Base-by-base conservation (phyloP, 345 rosid species). In the Citrus inodora region DNA sequence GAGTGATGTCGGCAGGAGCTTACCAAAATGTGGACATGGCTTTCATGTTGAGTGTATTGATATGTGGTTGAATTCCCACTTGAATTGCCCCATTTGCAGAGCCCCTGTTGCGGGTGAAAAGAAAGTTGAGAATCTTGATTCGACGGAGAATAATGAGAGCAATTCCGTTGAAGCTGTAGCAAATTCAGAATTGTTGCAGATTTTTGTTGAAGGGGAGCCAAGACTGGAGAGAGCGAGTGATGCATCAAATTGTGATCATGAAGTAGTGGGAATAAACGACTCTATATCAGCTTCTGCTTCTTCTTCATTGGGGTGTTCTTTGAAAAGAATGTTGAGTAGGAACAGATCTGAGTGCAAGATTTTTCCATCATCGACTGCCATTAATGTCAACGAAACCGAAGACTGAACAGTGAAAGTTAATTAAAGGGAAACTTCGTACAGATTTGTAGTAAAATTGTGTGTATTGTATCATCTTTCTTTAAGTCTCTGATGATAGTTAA, bases 11-110 rank as follows among this genome's bases (percentile, higher is more conserved):
- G 93, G 97, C 17, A 84, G 94, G 81, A 84, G 81, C 30, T 55
- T 94, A 67, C 84, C 82, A 19, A 89, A 74, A 2, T 94, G 98
- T 42, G 91, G 91, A 24, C 98, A 94, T 76, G 80, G 80, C 42
- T 94, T 94, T 76, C 98, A 93, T 53, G 87, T 90, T 27, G 93
- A 90, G 74, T 94, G 98, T 71, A 89, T 94, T 55, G 97, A 93
- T 35, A 93, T 85, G 90, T 94, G 98, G 98, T 74, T 94, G 73
- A 80, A 82, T 28, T 91, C 93, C 74, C 93, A 92, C 74, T 74
- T 89, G 1, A 91, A 81, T 56, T 94, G 98, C 67, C 98, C 98
- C 66, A 82, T 87, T 38, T 94, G 98, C 80, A 81, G 98, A 76
- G 86, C 86, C 76, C 82, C 86, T 66, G 82, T 84, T 13, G 74